Evolutionary conservation across 2,329 filamentous ascomycete genomes (phyloP).

Genomic region (Fusarium sp.): DNA sequence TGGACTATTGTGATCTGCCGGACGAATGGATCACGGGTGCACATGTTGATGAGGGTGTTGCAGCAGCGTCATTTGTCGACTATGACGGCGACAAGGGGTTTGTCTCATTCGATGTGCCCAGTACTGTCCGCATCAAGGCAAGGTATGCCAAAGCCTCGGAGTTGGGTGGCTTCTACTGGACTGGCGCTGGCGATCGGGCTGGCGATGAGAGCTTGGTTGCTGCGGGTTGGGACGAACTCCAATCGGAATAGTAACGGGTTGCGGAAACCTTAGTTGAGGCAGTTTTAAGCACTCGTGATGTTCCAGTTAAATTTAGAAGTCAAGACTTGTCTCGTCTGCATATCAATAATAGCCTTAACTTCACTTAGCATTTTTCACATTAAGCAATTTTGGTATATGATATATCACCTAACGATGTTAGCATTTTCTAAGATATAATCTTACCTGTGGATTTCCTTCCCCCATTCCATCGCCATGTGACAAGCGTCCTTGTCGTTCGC

Average conservation of each 20-base stretch:
- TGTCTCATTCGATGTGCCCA: constrained; percentile 75
- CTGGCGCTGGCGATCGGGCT: constrained; percentile 72
- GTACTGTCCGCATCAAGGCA: constrained; percentile 74
- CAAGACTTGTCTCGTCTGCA: not conserved
- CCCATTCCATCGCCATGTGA: too few species aligned
- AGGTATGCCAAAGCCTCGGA: constrained; percentile 68
- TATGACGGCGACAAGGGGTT: constrained; percentile 62
- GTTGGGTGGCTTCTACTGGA: constrained; percentile 78
- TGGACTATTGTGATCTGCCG: constrained; percentile 76
- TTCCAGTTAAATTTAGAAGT: too few species aligned
- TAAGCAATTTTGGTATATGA: too few species aligned
- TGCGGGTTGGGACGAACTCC: constrained; percentile 70
- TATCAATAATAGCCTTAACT: not conserved
- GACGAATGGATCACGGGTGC: constrained; percentile 61
- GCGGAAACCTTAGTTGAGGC: not conserved
- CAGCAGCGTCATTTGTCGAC: constrained; percentile 72
- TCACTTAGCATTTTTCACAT: too few species aligned
- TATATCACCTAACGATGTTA: not conserved
- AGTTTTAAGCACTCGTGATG: too few species aligned
- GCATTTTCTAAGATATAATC: not conserved
- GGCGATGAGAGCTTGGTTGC: constrained; percentile 71
- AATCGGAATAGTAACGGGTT: not conserved
- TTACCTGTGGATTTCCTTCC: not conserved
- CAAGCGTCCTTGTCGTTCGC: too few species aligned
- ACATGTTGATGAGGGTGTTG: constrained; percentile 65